Conservation (phyloP, 2,329 filamentous ascomycete species). For the Rhynchosporium secalis region DNA sequence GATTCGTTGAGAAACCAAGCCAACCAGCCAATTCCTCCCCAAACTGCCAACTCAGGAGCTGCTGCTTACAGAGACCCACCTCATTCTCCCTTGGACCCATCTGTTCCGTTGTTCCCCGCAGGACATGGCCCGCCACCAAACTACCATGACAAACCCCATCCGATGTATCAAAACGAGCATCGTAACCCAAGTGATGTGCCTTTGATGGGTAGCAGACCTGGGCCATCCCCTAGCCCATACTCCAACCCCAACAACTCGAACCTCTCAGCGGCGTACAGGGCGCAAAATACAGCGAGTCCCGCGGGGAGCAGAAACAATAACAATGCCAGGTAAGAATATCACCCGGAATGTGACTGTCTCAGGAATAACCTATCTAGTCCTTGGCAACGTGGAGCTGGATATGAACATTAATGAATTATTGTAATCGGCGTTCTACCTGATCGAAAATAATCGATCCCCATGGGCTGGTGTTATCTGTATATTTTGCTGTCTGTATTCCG, state of each 20-base stretch:
- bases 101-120: constrained; percentile 53
- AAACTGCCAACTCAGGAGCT: constrained; percentile 34
- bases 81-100: constrained; percentile 51
- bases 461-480: constrained; percentile 38
- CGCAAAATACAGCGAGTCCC: constrained; percentile 45
- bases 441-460: constrained; percentile 28
- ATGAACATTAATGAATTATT: constrained; percentile 48
- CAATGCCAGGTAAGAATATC: constrained; percentile 48
- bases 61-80: constrained; percentile 40
- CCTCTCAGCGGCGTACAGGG: constrained; percentile 40
- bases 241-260: constrained; percentile 41
- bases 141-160: constrained; percentile 35
- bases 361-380: constrained; percentile 45
- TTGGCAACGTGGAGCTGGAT: constrained; percentile 58
- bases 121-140: constrained; percentile 39
- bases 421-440: constrained; percentile 35
- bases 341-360: not conserved
- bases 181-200: constrained; percentile 31
- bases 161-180: constrained; percentile 33
- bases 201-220: constrained; percentile 29
- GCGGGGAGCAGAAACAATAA: constrained; percentile 45
- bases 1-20: constrained; percentile 51
- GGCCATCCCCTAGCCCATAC: constrained; percentile 32
- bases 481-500: constrained; percentile 25
- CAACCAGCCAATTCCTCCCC: constrained; percentile 40